Percentiles rank a stretch among this genome's conserved stretches.
phyloP scores from a whole-genome alignment of 768 basidiomycete species.

The Hypholoma sublateritium region DNA sequence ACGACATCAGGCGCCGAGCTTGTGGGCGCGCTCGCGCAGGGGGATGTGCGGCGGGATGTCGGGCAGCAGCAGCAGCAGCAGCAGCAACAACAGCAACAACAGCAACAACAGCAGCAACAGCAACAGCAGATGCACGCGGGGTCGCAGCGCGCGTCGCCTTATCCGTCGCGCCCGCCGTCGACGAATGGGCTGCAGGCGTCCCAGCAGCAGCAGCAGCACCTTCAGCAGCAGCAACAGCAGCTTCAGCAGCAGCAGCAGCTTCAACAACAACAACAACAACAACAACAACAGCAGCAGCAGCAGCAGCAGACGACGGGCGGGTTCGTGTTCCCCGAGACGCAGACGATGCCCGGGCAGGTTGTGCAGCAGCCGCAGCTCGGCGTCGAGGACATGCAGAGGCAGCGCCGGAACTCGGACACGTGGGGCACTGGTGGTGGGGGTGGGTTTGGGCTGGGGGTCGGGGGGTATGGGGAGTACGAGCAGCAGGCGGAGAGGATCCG shows the following conservation, averaged over 20 bases:
- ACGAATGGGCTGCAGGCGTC: no score
- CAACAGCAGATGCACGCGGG: neutral
- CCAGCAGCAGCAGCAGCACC: slow-evolving; percentile 18
- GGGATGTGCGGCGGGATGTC: slow-evolving; percentile 8
- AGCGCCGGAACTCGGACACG: neutral
- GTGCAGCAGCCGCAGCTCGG: neutral
- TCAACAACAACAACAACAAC: slow-evolving; percentile 2
- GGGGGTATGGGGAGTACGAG: slow-evolving; percentile 7
- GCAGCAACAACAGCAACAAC: neutral
- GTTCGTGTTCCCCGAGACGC: slow-evolving; percentile 5
- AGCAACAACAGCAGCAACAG: slow-evolving; percentile 1
- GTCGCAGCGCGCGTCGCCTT: slow-evolving; percentile 10
- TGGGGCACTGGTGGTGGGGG: neutral
- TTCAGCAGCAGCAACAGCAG: slow-evolving; percentile 18
- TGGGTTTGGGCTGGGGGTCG: neutral
- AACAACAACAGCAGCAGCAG: slow-evolving; percentile 4
- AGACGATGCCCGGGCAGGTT: slow-evolving; percentile 5
- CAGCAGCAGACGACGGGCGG: neutral
- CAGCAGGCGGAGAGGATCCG: slow-evolving; percentile 1
- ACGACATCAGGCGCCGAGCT: slow-evolving; percentile 5
- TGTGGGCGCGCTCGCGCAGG: slow-evolving; percentile 1
- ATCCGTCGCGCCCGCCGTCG: slow-evolving; percentile 1
- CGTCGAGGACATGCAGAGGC: neutral
- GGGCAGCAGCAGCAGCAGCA: slow-evolving; percentile 1
- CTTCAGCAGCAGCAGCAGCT: slow-evolving; percentile 4